Conservation (phyloP, 257 asterid species). For the Forsythia suspensa region DNA sequence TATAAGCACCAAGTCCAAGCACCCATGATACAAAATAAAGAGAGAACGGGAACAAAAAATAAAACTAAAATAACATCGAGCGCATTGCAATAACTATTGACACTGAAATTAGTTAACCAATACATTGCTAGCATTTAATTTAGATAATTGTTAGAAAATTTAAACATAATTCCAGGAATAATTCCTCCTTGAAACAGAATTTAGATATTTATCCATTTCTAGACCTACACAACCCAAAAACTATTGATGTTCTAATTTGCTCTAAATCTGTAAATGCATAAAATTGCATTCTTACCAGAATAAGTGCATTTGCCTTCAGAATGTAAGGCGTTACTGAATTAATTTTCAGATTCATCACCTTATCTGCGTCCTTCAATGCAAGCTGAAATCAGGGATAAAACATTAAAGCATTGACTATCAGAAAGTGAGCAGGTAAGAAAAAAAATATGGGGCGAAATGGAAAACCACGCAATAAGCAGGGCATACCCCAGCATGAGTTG, state of each 20-base stretch:
- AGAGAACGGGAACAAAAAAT: background rate
- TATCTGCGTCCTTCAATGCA: constrained; percentile 92
- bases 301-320: constrained; percentile 86
- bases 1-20: constrained; percentile 18
- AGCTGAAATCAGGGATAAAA: constrained; percentile 49
- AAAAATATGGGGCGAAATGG: background rate
- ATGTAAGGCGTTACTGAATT: constrained; percentile 50
- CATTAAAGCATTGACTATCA: constrained; percentile 7
- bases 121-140: background rate
- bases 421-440: constrained; percentile 9
- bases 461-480: constrained; percentile 6
- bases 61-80: background rate
- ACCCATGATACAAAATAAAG: constrained; percentile 6
- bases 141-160: background rate
- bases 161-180: background rate
- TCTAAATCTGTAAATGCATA: background rate
- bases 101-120: background rate
- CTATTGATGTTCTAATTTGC: constrained; percentile 1
- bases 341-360: constrained; percentile 57
- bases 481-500: constrained; percentile 86
- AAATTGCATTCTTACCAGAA: constrained; percentile 64
- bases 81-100: background rate
- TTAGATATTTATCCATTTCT: constrained; percentile 1
- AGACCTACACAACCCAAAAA: constrained; percentile 11
- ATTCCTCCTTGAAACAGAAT: background rate